Percentiles rank a stretch among this genome's conserved stretches.
phyloP scores from a whole-genome alignment of 2,329 filamentous ascomycete genomes.

The Colletotrichum paranaense region DNA sequence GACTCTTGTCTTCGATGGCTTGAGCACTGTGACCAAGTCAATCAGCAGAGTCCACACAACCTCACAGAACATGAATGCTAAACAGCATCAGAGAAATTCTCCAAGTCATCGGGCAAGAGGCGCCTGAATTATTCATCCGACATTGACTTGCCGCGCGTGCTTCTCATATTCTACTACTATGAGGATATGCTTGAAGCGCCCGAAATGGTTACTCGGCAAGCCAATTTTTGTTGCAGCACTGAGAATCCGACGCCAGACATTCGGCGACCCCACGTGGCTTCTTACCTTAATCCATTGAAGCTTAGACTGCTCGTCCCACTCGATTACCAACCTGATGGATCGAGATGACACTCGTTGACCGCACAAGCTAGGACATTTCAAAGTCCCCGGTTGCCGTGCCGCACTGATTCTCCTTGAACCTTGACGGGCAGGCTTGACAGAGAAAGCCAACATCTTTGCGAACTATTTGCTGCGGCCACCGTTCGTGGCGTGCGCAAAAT shows the following conservation, averaged over 20 bases:
- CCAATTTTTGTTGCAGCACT: not conserved
- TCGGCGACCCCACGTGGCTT: not conserved
- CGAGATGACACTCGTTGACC: not conserved
- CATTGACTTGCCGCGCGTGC: not conserved
- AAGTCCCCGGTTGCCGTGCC: not conserved
- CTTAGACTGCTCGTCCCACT: not conserved
- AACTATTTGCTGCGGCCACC: not conserved
- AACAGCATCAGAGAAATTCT: not conserved
- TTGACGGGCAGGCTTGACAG: not conserved
- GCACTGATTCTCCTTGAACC: not conserved
- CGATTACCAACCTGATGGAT: not conserved
- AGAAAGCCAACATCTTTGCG: not conserved
- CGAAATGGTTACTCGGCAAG: not conserved
- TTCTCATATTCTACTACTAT: not conserved
- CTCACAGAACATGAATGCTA: not conserved
- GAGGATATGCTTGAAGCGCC: not conserved
- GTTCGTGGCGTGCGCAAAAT: not conserved
- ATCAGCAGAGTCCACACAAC: not conserved
- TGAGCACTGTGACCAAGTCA: not conserved
- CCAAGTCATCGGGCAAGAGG: not conserved
- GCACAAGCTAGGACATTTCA: not conserved
- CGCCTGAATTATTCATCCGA: not conserved
- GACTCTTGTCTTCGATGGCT: not conserved
- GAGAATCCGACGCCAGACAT: not conserved
- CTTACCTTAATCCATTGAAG: not conserved